Percentiles rank a stretch among this genome's conserved stretches.
phyloP scores from a whole-genome alignment of 345 rosid species.

The Tarenaya hassleriana region DNA sequence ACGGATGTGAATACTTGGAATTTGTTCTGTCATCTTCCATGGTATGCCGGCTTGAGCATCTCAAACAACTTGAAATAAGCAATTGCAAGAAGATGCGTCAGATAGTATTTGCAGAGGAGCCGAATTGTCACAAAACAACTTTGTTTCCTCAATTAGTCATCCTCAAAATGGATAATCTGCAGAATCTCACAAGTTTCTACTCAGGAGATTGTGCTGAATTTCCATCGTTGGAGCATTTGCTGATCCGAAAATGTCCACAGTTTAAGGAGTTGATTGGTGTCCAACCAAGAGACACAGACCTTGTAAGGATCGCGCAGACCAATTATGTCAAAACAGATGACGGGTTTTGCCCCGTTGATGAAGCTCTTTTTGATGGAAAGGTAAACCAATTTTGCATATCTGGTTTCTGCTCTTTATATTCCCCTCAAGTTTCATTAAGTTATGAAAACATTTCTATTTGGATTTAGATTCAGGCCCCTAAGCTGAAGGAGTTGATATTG shows the following conservation, averaged over 20 bases:
- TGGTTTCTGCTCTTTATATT: too few species aligned
- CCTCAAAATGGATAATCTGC: background rate
- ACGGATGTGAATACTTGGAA: background rate
- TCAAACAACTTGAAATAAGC: background rate
- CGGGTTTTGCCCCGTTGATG: background rate
- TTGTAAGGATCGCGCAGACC: background rate
- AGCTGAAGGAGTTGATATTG: background rate
- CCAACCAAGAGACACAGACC: background rate
- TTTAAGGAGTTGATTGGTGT: background rate
- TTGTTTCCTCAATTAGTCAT: constrained; percentile 11
- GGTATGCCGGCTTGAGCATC: background rate
- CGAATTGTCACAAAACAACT: too few species aligned
- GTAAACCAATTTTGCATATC: too few species aligned
- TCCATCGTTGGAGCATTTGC: background rate
- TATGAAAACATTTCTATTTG: too few species aligned
- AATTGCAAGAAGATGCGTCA: background rate
- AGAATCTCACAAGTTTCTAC: constrained; percentile 9
- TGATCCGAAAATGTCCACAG: background rate
- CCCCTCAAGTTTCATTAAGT: too few species aligned
- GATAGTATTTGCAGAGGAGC: background rate
- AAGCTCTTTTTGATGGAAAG: background rate
- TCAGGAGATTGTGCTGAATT: background rate
- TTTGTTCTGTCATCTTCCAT: background rate
- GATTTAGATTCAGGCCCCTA: too few species aligned
- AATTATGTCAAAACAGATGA: background rate